These are phyloP conservation scores for Epichloe gansuensis DNA, from an alignment of 2,329 filamentous ascomycete genomes.

Conservation along the genomic window DNA sequence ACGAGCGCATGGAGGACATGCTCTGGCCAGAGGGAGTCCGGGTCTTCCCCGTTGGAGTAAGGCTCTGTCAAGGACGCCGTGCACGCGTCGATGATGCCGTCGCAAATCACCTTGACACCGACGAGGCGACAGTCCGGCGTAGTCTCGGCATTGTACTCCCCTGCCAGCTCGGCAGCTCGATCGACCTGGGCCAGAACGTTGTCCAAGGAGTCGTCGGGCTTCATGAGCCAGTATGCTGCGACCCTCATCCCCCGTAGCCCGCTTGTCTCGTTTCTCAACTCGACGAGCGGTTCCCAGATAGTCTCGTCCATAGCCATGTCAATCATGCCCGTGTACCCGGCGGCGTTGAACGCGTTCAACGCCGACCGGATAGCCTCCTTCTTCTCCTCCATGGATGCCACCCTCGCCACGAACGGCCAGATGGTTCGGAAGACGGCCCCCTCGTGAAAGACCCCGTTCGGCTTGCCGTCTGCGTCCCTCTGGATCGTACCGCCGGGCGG, in stretches of 20 bases:
- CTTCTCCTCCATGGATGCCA: constrained; percentile 34
- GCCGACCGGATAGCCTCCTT: constrained; percentile 35
- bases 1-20: constrained; percentile 41
- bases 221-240: constrained; percentile 45
- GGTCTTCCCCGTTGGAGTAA: constrained; percentile 35
- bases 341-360: constrained; percentile 34
- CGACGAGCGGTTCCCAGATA: constrained; percentile 37
- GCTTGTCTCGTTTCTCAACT: constrained; percentile 25
- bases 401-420: constrained; percentile 39
- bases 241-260: constrained; percentile 27
- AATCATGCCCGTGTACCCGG: constrained; percentile 41
- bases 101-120: constrained; percentile 52
- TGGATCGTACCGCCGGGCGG: constrained; percentile 40
- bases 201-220: constrained; percentile 29
- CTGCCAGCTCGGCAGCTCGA: constrained; percentile 32
- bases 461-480: constrained; percentile 32
- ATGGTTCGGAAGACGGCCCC: constrained; percentile 38
- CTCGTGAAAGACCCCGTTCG: constrained; percentile 38
- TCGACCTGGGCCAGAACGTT: constrained; percentile 33
- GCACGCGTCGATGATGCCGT: constrained; percentile 52
- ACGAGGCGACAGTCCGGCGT: constrained; percentile 35
- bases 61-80: constrained; percentile 48
- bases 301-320: constrained; percentile 51
- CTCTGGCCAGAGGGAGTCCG: constrained; percentile 41
- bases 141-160: constrained; percentile 19